Base-by-base conservation (phyloP, 495 filamentous ascomycete genomes). In the Acidiella bohemica region DNA sequence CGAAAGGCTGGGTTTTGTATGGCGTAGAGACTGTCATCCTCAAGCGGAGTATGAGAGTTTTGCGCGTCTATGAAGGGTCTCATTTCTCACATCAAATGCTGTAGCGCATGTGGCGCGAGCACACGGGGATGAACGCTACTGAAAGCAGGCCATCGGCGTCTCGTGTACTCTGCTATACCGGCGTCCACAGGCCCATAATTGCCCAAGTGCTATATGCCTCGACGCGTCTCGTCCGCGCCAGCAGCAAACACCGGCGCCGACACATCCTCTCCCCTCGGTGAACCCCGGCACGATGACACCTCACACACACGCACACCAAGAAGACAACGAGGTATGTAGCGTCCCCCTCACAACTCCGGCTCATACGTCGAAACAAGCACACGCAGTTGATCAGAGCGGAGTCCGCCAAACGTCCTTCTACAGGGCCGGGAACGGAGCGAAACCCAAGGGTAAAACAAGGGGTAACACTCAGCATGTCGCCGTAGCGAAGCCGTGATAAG, bases 341-440 rank as follows among this genome's bases (percentile, higher is more conserved):
- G 37, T 32, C 47, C 42, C 41, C 39, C 42, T 36, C 42, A 51
- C 47, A 51, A 38, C 47, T 33, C 42, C 47, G 38, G 20, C 28
- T 33, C 47, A 46, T 16, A 13, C 7, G n/a, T 8, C 18, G 25
- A 36, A 16, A 20, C 12, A 24, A 23, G 20, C 11, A 23, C 20
- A 19, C 35, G 42, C 36, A 21, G 19, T 31, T 46, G 34, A n/a
- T 37, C 21, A 31, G 42, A 51, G 41, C 44, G 47, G 42, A 36
- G 42, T 24, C 38, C 32, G 36, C 40, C 18, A 25, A 14, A 16
- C 20, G 10, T 48, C 31, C n/a, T 22, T 53, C 46, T 39, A 53
- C 46, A 42, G 43, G 42, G 50, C 46, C 50, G 50, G 50, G 50
- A 53, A 53, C 50, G 50, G 50, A 46, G 32, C 37, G 35, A 35